phyloP scores from a whole-genome alignment of 1,284 basidiomycete genomes.

The Heimioporus retisporus region DNA sequence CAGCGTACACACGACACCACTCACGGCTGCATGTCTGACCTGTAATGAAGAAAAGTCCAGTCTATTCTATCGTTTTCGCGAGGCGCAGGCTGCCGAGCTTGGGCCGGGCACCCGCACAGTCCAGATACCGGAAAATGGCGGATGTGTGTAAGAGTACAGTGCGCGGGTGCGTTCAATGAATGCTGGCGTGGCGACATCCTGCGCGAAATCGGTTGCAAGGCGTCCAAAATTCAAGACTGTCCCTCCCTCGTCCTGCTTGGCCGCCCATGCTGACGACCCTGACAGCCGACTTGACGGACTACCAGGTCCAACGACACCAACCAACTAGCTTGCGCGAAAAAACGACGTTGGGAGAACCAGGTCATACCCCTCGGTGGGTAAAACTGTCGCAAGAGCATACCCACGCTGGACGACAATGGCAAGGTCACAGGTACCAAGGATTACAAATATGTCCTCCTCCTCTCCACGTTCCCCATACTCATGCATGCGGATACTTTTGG shows the following conservation, averaged over 20 bases:
- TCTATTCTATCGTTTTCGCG: conserved; percentile 99
- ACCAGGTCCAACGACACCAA: conserved; percentile 99
- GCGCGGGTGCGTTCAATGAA: conserved; percentile 89
- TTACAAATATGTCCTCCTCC: conserved; percentile 79
- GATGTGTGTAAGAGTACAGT: conserved; percentile 91
- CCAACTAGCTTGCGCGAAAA: conserved; percentile 93
- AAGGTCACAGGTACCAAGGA: conserved; percentile 98
- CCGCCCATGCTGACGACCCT: too few species aligned
- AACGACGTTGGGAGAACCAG: conserved; percentile 98
- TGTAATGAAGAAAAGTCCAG: conserved; percentile 96
- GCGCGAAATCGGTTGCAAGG: conserved; percentile 95
- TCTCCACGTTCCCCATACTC: conserved; percentile 1
- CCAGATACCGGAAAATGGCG: conserved; percentile 91
- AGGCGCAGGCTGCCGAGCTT: conserved; percentile 96
- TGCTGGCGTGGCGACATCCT: conserved; percentile 96
- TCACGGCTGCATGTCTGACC: too few species aligned
- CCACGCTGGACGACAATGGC: conserved; percentile 94
- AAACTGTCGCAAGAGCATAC: conserved; percentile 93
- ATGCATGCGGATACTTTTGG: conserved; percentile 90
- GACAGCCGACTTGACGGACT: conserved; percentile 92
- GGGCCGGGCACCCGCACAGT: conserved; percentile 84
- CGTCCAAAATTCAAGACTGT: conserved; percentile 98
- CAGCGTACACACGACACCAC: too few species aligned
- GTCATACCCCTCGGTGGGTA: conserved; percentile 96
- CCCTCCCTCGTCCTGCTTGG: conserved; percentile 41